Evolutionary conservation across 2,329 filamentous ascomycete genomes (phyloP), one percentile per base, ranked within the genome.

Genomic region (Trichoderma simmonsii): DNA sequence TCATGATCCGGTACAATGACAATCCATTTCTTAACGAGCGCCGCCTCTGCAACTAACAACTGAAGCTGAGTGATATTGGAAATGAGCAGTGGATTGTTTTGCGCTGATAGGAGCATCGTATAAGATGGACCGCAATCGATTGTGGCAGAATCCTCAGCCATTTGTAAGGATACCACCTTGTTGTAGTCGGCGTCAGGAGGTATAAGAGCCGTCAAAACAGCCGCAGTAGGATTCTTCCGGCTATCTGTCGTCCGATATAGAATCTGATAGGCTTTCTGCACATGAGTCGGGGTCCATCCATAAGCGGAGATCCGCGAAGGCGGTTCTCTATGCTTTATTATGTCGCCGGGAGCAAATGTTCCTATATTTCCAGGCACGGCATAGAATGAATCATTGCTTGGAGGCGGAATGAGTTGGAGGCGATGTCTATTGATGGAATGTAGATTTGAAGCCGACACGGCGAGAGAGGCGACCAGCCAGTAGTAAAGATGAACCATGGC

Each of bases 1-100:
- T 85, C 80, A 66, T 81, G 83, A 73, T 88, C 86, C 0, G 86
- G 85, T 79, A 84, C 75, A 18, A 81, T 83, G n/a, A 88, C 83
- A n/a, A 83, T 78, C 84, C 84, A 87, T 7, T 85, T 85, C 74
- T 80, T 71, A 6, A 77, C 78, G 3, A 88, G 81, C 2, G 73
- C 74, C 2, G 71, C 65, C n/a, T 77, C 73, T 3, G 77, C 72
- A 8, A 78, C 60, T 9, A 79, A 61, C 0, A 77, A 51, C 73
- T 78, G 75, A 7, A 67, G 11, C 57, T 77, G 72, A 7, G 73
- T 76, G 1, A 72, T 75, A 39, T 79, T 77, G 11, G 82, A 80
- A 3, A 81, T 80, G 63, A 85, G 78, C 64, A 83, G 79, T 0
- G 82, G 79, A 9, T 82, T 24, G 0, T 56, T 39, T 2, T 60